A percentile compares a stretch with the other conserved stretches of the same genome.
These are phyloP conservation scores for Sisymbrium altissimum DNA, from an alignment of 345 rosid genomes.

Conservation along the genomic window DNA sequence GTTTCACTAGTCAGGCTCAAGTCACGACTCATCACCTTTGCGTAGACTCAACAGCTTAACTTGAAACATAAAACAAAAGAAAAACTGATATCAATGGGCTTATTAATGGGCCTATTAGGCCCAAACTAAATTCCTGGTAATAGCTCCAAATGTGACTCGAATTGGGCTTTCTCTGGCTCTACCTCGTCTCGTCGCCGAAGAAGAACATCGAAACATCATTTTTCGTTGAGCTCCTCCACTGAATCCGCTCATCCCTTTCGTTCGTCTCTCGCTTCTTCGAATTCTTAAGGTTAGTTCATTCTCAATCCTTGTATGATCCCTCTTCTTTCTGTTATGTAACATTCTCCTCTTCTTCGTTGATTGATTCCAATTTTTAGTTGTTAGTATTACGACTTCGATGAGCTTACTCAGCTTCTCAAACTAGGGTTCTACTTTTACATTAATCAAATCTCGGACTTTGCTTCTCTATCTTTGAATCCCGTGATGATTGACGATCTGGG, in stretches of 20 bases:
- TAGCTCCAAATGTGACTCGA: no score
- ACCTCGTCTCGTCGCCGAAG: neutral
- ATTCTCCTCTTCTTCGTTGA: neutral
- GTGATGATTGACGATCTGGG: slow-evolving; percentile 13
- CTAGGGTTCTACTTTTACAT: slow-evolving; percentile 27
- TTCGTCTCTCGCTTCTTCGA: neutral
- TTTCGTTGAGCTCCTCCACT: slow-evolving; percentile 17
- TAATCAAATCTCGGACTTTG: neutral
- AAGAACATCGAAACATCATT: slow-evolving; percentile 7
- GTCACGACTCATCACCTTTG: neutral
- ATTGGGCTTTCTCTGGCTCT: neutral
- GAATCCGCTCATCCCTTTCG: slow-evolving; percentile 12
- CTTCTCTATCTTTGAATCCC: neutral
- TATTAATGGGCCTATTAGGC: neutral
- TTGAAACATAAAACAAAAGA: no score
- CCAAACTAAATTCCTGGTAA: neutral
- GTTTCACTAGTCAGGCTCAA: neutral
- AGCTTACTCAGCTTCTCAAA: slow-evolving; percentile 9
- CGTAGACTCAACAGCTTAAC: neutral
- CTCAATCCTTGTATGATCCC: slow-evolving; percentile 5
- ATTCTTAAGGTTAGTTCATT: slow-evolving; percentile 22
- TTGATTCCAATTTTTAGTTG: neutral
- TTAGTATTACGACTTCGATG: neutral
- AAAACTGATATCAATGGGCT: no score
- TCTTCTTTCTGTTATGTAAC: neutral